Evolutionary conservation across 2,329 filamentous ascomycete species (phyloP).

Genomic region (Arthroderma sp.): DNA sequence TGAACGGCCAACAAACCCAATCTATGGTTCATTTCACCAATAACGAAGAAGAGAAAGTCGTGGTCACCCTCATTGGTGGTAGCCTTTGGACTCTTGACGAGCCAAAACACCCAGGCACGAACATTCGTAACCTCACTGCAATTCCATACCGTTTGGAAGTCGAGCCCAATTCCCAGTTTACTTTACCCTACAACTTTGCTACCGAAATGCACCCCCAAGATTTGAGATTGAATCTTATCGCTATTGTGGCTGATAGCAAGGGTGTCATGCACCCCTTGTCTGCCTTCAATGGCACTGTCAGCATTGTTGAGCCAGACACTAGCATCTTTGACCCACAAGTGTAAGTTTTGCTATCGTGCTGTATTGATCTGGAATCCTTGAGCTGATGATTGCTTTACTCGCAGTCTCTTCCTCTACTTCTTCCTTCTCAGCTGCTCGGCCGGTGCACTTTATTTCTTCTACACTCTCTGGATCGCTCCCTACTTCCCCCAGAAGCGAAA

Average conservation of each 20-base stretch:
- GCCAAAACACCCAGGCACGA: slow-evolving; percentile 41
- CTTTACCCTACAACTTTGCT: slow-evolving; percentile 68
- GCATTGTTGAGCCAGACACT: slow-evolving; percentile 77
- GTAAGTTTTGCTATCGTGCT: slow-evolving; percentile 40
- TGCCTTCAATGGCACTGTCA: slow-evolving; percentile 70
- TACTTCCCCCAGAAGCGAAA: slow-evolving; percentile 77
- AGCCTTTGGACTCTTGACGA: slow-evolving; percentile 50
- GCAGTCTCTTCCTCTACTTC: slow-evolving; percentile 91
- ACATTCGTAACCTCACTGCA: slow-evolving; percentile 75
- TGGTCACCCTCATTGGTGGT: slow-evolving; percentile 63
- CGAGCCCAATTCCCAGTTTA: slow-evolving; percentile 61
- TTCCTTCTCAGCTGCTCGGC: slow-evolving; percentile 68
- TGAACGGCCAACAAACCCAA: slow-evolving; percentile 80
- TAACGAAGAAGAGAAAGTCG: slow-evolving; percentile 62
- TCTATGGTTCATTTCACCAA: slow-evolving; percentile 74
- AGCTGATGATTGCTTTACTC: slow-evolving; percentile 10
- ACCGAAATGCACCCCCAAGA: slow-evolving; percentile 92
- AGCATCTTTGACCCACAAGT: slow-evolving; percentile 93
- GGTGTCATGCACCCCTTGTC: slow-evolving; percentile 61
- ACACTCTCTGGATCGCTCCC: slow-evolving; percentile 92
- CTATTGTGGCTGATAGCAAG: slow-evolving; percentile 55
- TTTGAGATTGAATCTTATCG: slow-evolving; percentile 61
- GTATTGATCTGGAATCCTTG: slow-evolving; percentile 3
- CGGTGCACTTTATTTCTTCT: slow-evolving; percentile 86
- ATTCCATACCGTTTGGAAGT: slow-evolving; percentile 61